Percentiles rank a stretch among this genome's conserved stretches.
Conservation (phyloP, 495 filamentous ascomycete species). For the Penicillium malachiteum region DNA sequence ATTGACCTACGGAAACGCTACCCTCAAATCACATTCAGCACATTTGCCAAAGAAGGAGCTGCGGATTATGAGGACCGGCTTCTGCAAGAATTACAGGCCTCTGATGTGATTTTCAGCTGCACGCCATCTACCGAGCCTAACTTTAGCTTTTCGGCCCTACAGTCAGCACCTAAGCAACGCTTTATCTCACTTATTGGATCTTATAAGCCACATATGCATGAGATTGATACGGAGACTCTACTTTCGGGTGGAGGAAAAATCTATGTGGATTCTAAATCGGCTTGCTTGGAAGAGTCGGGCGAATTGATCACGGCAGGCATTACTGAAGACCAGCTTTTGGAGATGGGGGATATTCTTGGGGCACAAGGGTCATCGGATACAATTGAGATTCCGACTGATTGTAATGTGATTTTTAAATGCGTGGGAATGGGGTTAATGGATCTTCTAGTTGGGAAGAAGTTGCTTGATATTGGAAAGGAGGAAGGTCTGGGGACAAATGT, state of each 20-base stretch:
- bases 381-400: conserved; percentile 33
- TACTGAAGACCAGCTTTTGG: conserved; percentile 65
- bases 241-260: conserved; percentile 70
- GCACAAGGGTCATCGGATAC: conserved; percentile 24
- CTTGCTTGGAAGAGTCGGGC: conserved; percentile 80
- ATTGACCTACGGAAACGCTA: conserved; percentile 24
- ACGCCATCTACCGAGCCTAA: conserved; percentile 61
- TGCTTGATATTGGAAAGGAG: conserved; percentile 70
- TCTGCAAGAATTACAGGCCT: conserved; percentile 20
- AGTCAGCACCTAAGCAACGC: conserved; percentile 53
- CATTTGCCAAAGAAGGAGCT: conserved; percentile 33
- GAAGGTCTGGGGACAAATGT: conserved; percentile 68
- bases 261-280: conserved; percentile 78
- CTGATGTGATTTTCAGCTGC: conserved; percentile 81
- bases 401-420: conserved; percentile 65
- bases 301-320: conserved; percentile 80
- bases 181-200: conserved; percentile 81
- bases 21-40: conserved; percentile 21
- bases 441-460: conserved; percentile 58
- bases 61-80: conserved; percentile 28
- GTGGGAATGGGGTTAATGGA: conserved; percentile 52
- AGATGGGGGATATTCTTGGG: conserved; percentile 81
- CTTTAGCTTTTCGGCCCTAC: conserved; percentile 58
- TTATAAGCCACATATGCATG: conserved; percentile 82
- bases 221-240: conserved; percentile 75